These are phyloP conservation scores for Phlegmacium glaucopus DNA, from an alignment of 768 basidiomycete genomes.

Conservation along the genomic window DNA sequence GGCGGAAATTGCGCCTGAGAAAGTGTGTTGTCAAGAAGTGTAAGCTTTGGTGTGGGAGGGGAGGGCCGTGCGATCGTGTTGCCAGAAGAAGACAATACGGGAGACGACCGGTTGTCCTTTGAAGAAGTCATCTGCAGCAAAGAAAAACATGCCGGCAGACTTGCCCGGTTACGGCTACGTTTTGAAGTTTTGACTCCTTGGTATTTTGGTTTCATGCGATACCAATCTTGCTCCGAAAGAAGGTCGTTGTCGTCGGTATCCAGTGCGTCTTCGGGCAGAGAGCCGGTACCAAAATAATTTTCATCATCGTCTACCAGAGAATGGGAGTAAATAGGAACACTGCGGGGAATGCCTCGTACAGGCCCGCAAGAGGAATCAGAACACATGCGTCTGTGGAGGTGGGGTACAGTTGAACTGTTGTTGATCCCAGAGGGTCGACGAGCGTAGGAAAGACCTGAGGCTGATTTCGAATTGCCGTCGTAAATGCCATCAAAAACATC, in stretches of 20 bases:
- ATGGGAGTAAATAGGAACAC: constrained; percentile 38
- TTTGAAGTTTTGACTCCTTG: constrained; percentile 35
- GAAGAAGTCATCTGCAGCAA: constrained; percentile 53
- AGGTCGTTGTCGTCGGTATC: constrained; percentile 28
- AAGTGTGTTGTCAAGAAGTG: constrained; percentile 29
- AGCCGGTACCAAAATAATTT: constrained; percentile 36
- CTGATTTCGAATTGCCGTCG: constrained; percentile 43
- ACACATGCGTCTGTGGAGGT: constrained; percentile 51
- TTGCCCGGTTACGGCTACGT: constrained; percentile 63
- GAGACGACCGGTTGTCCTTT: constrained; percentile 32
- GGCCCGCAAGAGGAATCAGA: constrained; percentile 37
- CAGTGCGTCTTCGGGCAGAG: constrained; percentile 35
- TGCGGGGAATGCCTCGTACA: constrained; percentile 38
- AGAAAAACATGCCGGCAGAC: constrained; percentile 74
- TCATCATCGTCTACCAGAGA: constrained; percentile 46
- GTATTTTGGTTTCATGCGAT: constrained; percentile 18
- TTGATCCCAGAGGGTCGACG: constrained; percentile 72
- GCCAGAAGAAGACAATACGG: constrained; percentile 45
- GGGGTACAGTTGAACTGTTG: constrained; percentile 57
- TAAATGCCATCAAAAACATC: constrained; percentile 38
- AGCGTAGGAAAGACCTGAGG: constrained; percentile 57
- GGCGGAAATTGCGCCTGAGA: constrained; percentile 21
- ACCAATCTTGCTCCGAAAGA: constrained; percentile 22
- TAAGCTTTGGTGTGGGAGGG: constrained; percentile 59
- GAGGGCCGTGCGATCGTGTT: constrained; percentile 47